These are phyloP conservation scores for Penicillium steckii DNA, from an alignment of 495 filamentous ascomycete species.

Conservation along the genomic window DNA sequence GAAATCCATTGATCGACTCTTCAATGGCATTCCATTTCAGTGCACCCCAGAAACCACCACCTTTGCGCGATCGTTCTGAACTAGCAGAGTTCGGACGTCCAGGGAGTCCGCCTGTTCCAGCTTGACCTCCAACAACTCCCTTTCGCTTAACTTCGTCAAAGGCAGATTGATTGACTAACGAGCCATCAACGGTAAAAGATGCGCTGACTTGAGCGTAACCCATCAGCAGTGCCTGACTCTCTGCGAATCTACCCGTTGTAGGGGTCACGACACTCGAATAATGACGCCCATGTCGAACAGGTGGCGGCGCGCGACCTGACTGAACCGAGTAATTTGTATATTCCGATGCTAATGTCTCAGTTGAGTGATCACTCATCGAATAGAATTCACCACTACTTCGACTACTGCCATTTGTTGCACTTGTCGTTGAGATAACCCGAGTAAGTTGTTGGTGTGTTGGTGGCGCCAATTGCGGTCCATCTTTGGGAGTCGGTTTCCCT, in stretches of 20 bases:
- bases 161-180: slow-evolving; percentile 80
- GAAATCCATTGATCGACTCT: slow-evolving; percentile 80
- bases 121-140: slow-evolving; percentile 81
- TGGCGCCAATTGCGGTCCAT: slow-evolving; percentile 21
- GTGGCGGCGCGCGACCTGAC: slow-evolving; percentile 39
- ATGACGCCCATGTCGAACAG: slow-evolving; percentile 56
- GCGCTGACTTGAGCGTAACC: slow-evolving; percentile 95
- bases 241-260: slow-evolving; percentile 33
- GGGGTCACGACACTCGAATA: slow-evolving; percentile 54
- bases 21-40: slow-evolving; percentile 89
- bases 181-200: slow-evolving; percentile 87
- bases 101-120: slow-evolving; percentile 68
- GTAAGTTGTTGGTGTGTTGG: slow-evolving; percentile 61
- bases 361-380: slow-evolving; percentile 88
- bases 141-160: slow-evolving; percentile 97
- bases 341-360: slow-evolving; percentile 89
- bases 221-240: slow-evolving; percentile 89
- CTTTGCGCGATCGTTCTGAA: slow-evolving; percentile 65
- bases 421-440: slow-evolving; percentile 71
- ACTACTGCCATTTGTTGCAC: slow-evolving; percentile 59
- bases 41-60: slow-evolving; percentile 76
- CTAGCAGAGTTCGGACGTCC: slow-evolving; percentile 23
- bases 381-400: slow-evolving; percentile 95
- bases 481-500: slow-evolving; percentile 10
- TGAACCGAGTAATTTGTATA: slow-evolving; percentile 68